Evolutionary conservation across 805 yeast genomes (phyloP).

Genomic region (Wickerhamomyces ciferrii): DNA sequence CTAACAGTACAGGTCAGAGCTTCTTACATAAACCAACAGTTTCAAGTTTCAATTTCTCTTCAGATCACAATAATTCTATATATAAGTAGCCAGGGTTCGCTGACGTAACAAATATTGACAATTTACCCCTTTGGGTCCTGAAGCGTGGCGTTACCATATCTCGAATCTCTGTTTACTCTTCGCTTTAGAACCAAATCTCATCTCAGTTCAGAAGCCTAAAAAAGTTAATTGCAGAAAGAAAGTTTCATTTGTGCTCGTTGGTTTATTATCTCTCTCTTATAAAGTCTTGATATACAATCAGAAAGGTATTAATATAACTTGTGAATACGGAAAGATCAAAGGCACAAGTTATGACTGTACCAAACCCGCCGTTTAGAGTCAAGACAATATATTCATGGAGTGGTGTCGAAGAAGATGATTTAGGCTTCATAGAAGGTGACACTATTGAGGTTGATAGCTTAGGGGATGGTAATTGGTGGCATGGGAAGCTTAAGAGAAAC

Average conservation of each 20-base stretch:
- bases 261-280: neutral
- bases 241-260: neutral
- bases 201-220: neutral
- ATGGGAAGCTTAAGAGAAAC: constrained; percentile 75
- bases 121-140: constrained; percentile 11
- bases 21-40: no score
- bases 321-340: neutral
- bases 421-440: constrained; percentile 94
- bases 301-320: neutral
- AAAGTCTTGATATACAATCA: neutral
- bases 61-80: no score
- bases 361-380: constrained; percentile 63
- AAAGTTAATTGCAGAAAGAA: neutral
- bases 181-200: neutral
- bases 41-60: no score
- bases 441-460: constrained; percentile 74
- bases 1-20: no score
- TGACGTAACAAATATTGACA: constrained; percentile 7
- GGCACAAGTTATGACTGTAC: constrained; percentile 16
- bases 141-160: neutral
- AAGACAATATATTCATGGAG: constrained; percentile 91
- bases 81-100: neutral
- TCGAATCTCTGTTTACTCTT: neutral
- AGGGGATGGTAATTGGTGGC: constrained; percentile 92
- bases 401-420: constrained; percentile 82